A percentile compares a stretch with the other conserved stretches of the same genome.
phyloP scores from a whole-genome alignment of 116 monocot species.

The Cymodocea nodosa region DNA sequence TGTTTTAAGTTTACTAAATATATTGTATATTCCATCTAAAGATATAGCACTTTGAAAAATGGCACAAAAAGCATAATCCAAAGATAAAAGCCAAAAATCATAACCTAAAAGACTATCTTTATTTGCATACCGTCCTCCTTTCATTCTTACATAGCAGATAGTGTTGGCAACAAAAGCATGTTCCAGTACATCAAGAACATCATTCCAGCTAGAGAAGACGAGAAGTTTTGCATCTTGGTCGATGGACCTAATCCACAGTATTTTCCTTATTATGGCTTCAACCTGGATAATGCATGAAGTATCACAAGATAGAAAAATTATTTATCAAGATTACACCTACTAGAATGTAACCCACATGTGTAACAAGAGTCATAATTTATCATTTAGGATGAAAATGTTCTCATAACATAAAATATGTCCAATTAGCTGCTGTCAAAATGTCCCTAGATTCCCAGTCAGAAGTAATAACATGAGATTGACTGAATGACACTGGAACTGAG shows the following conservation, averaged over 20 bases:
- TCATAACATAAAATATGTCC: too few species aligned
- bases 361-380: not conserved
- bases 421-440: too few species aligned
- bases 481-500: too few species aligned
- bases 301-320: not conserved
- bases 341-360: not conserved
- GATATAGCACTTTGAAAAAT: too few species aligned
- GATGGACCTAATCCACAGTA: constrained; percentile 58
- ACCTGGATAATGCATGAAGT: constrained; percentile 26
- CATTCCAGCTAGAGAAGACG: constrained; percentile 98
- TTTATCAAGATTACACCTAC: not conserved
- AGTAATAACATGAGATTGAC: too few species aligned
- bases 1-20: too few species aligned
- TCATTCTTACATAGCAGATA: constrained; percentile 80
- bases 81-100: too few species aligned
- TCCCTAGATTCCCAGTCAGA: too few species aligned
- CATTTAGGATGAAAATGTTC: too few species aligned
- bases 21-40: too few species aligned
- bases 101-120: too few species aligned
- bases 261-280: constrained; percentile 86
- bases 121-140: constrained; percentile 70
- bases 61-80: too few species aligned
- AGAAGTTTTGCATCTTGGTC: constrained; percentile 68
- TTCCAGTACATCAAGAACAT: constrained; percentile 85
- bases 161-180: constrained; percentile 66